Base-by-base conservation (phyloP, 108 stramenopile species). In the Thalassiosira profunda region DNA sequence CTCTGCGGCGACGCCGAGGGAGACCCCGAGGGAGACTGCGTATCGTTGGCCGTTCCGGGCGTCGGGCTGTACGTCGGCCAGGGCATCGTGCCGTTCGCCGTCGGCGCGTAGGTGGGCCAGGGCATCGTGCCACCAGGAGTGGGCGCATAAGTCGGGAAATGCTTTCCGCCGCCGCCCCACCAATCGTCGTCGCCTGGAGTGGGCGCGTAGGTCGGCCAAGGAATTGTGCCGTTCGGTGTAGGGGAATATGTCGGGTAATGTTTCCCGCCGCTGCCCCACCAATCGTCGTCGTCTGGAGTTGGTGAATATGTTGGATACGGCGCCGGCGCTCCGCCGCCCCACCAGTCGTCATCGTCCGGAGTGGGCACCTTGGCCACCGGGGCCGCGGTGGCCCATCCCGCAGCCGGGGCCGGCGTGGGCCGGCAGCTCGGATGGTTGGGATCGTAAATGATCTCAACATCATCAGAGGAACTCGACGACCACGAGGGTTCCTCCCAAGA, bases 201-300 rank as follows among this genome's bases (percentile, higher is more conserved):
- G 30, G 72, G 72, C 10, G 43, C 48, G 17, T 61, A 58, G 23
- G 72, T 64, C 9, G 72, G 58, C 51, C 42, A 53, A 0, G 53
- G 20, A 1, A 28, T 28, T 53, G 24, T 21, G 2, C 30, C 2
- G 1, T 52, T 5, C 3, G 51, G 29, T 40, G 38, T 10, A 10
- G 51, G 51, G n/a, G 29, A 20, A 6, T 45, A 3, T 5, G 44
- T 45, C 23, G 44, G 44, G 23, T 45, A 45, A 8, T 31, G 5
- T 17, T 17, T 52, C 2, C 51, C 26, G 33, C n/a, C n/a, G n/a
- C n/a, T n/a, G n/a, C n/a, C n/a, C n/a, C n/a, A n/a, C n/a, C n/a
- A n/a, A 28, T 51, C 4, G 5, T 51, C 30, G 28, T n/a, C 14
- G 38, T 10, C 14, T 10, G 38, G 10, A 52, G 51, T 52, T 52